Base-by-base conservation (phyloP, 176 grass and related monocot species). In the Hyparrhenia diplandra region DNA sequence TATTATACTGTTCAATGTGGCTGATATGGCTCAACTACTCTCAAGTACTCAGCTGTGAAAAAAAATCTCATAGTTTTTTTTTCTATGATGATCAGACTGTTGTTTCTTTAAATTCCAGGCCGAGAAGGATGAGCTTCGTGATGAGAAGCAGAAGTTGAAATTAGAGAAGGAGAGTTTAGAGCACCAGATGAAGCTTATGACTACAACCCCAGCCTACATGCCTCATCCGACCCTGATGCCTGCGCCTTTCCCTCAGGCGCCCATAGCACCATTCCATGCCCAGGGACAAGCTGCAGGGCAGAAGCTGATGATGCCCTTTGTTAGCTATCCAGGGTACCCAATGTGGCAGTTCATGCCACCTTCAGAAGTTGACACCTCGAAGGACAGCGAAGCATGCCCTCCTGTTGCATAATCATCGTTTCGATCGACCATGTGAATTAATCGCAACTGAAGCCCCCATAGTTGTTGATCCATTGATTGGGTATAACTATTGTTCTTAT, bases 301-400 rank as follows among this genome's bases (percentile, higher is more conserved):
- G 76, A 94, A 94, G 79, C 40, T 94, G 73, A 88, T 89, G 89
- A 85, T 94, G 81, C 92, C 89, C 42, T 70, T 94, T 47, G 70
- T 94, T n/a, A 21, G 89, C 20, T 94, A 91, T 75, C 92, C 89
- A 1, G 83, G 76, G n/a, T 89, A 82, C 28, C 86, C 92, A 0
- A 94, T 94, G 92, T 94, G 89, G 89, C 92, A 94, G 81, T 87
- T 89, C 73, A 94, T 94, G 89, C 72, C 92, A 0, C 92, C 92
- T 30, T 79, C 86, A 5, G 89, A 91, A 79, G 86, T 91, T 0
- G 92, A 94, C 85, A 94, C 92, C 31, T 91, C 92, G 1, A 83
- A 91, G 76, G 92, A 94, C 25, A 77, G 54, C 10, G 86, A 94
- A 78, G 66, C 77, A 1, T 94, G 89, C 80, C 83, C 92, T 16